phyloP scores from a whole-genome alignment of 2,329 filamentous ascomycete genomes.

The Aschersonia sp. region DNA sequence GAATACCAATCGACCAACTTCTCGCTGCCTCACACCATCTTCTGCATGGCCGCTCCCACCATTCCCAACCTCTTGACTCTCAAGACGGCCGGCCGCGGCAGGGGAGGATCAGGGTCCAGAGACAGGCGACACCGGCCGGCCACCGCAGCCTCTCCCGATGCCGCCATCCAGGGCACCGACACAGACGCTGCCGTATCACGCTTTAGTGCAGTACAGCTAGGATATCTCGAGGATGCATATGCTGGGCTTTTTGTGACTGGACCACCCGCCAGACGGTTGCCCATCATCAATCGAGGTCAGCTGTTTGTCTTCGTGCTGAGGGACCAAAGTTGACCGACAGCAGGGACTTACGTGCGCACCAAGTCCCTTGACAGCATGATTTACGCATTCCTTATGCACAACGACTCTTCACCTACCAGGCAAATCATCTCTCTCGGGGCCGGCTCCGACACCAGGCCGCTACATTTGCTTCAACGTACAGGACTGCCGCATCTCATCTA shows the following conservation, averaged over 20 bases:
- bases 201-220: slow-evolving; percentile 72
- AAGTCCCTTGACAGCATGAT: slow-evolving; percentile 70
- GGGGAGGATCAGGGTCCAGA: slow-evolving; percentile 18
- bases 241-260: slow-evolving; percentile 54
- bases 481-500: slow-evolving; percentile 45
- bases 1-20: background rate
- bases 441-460: slow-evolving; percentile 81
- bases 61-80: slow-evolving; percentile 67
- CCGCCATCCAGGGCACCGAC: slow-evolving; percentile 76
- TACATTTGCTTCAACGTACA: slow-evolving; percentile 45
- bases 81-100: slow-evolving; percentile 22
- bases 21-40: background rate
- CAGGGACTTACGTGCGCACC: slow-evolving; percentile 88
- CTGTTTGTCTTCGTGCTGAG: background rate
- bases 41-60: slow-evolving; percentile 50
- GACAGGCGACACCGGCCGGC: slow-evolving; percentile 20
- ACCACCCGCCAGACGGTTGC: slow-evolving; percentile 50
- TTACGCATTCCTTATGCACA: slow-evolving; percentile 46
- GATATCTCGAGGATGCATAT: slow-evolving; percentile 75
- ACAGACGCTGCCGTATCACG: slow-evolving; percentile 81
- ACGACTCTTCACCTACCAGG: slow-evolving; percentile 20
- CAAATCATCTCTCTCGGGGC: slow-evolving; percentile 91
- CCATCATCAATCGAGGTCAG: slow-evolving; percentile 86
- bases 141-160: slow-evolving; percentile 41
- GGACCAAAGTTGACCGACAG: background rate